Percentiles rank a stretch among this genome's conserved stretches.
Evolutionary conservation across 345 rosid species (phyloP).

Genomic region (Salix udensis): DNA sequence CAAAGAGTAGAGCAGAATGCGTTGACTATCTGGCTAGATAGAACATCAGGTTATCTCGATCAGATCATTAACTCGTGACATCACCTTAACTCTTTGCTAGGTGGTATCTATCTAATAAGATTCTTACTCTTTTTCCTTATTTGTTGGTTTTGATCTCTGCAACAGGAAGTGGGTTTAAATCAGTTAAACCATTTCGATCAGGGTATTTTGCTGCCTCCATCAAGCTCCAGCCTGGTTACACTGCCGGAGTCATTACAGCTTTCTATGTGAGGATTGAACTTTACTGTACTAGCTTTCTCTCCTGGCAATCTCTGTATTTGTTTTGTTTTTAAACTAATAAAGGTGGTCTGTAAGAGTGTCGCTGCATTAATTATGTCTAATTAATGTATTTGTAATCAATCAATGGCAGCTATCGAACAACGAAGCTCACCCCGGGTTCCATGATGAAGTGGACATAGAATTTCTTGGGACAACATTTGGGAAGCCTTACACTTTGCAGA

Average conservation of each 20-base stretch:
- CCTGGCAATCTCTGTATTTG: not conserved
- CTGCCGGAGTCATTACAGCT: constrained; percentile 94
- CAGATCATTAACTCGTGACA: not conserved
- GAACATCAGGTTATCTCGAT: constrained; percentile 49
- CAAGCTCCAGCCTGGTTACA: constrained; percentile 86
- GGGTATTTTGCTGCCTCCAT: constrained; percentile 90
- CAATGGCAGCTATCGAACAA: constrained; percentile 67
- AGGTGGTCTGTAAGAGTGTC: not conserved
- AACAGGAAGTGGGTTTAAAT: constrained; percentile 92
- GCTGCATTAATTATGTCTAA: not conserved
- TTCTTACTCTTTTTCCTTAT: not conserved
- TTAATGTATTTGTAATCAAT: constrained; percentile 2
- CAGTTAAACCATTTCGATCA: constrained; percentile 75
- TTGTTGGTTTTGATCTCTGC: not conserved
- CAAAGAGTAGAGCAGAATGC: constrained; percentile 60
- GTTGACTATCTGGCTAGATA: constrained; percentile 87
- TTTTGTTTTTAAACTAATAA: not conserved
- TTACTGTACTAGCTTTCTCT: not conserved
- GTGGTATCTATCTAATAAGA: constrained; percentile 11
- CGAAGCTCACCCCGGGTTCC: constrained; percentile 84
- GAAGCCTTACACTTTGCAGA: constrained; percentile 89
- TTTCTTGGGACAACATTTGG: constrained; percentile 92
- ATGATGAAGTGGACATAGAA: constrained; percentile 95
- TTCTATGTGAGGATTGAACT: constrained; percentile 59
- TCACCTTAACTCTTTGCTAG: not conserved